Evolutionary conservation across 768 basidiomycete species (phyloP), one percentile per base, ranked within the genome.

Genomic region (Mycena polygramma): DNA sequence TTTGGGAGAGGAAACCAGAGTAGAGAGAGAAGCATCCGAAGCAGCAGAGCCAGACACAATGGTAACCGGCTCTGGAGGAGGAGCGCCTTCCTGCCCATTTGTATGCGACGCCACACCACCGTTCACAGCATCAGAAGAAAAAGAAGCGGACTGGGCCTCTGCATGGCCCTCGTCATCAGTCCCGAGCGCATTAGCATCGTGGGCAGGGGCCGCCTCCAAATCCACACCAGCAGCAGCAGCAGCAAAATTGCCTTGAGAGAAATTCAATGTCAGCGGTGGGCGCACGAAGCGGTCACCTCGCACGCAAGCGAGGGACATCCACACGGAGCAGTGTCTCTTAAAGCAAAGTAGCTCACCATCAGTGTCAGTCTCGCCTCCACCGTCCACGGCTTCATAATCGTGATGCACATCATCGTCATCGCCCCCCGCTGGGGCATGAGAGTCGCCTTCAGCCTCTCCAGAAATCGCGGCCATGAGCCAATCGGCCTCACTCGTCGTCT

Each of bases 381-480:
- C 71, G 67, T 81, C 72, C 73, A 78, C 77, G 75, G 79, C 73
- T 53, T 79, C 73, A 76, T 79, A 80, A 75, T 65, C 76, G 74
- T 78, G 77, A 74, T 81, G 79, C 75, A 83, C 83, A 72, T 81
- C 83, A 58, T 83, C 83, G 57, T 84, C 85, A 70, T 80, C 77
- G 24, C 68, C 72, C 35, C 73, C 79, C 30, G 30, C 30, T 71
- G 74, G 77, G 67, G 84, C 83, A 77, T 83, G 80, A 70, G 81
- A 77, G 63, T 83, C 84, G n/a, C 78, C 86, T 68, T 89, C 91
- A 66, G 83, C 90, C 75, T 90, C 91, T 74, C 88, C 91, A 66
- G 87, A 90, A 75, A 94, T 95, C 60, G 94, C 93, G 78, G 93
- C 94, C 94, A 95, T 94, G 51, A 94, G 84, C 94, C 94, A 95